Evolutionary conservation across 2,329 filamentous ascomycete genomes (phyloP).

Genomic region (Chalaropsis ovoidea): DNA sequence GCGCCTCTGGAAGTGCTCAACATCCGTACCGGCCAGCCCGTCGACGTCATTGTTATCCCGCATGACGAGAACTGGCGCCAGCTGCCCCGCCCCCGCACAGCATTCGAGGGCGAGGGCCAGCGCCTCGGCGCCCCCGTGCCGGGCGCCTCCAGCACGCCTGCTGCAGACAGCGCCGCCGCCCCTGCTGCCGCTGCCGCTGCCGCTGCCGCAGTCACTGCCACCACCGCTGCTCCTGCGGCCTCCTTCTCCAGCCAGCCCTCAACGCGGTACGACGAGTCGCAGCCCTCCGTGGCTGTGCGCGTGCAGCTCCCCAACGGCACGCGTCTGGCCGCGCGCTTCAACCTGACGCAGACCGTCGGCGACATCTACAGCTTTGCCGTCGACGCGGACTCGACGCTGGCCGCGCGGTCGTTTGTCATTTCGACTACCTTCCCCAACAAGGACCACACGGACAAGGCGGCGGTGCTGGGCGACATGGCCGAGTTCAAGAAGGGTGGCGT

Average conservation of each 20-base stretch:
- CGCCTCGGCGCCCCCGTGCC: slow-evolving; percentile 70
- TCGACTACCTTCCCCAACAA: slow-evolving; percentile 78
- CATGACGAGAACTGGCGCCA: slow-evolving; percentile 63
- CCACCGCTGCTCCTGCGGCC: slow-evolving; percentile 33
- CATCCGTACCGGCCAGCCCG: slow-evolving; percentile 61
- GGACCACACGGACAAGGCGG: slow-evolving; percentile 58
- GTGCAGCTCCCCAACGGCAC: slow-evolving; percentile 71
- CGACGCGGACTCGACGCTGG: slow-evolving; percentile 46
- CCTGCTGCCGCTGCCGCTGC: slow-evolving; percentile 30
- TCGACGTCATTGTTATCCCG: slow-evolving; percentile 69
- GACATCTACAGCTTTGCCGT: slow-evolving; percentile 68
- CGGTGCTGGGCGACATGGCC: slow-evolving; percentile 48
- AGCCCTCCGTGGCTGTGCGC: slow-evolving; percentile 59
- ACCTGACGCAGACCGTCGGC: slow-evolving; percentile 64
- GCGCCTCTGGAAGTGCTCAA: slow-evolving; percentile 71
- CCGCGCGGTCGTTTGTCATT: slow-evolving; percentile 56
- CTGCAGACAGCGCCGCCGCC: slow-evolving; percentile 23
- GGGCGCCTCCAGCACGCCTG: slow-evolving; percentile 36
- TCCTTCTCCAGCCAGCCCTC: slow-evolving; percentile 27
- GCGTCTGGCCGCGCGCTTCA: slow-evolving; percentile 68
- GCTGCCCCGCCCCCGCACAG: slow-evolving; percentile 65
- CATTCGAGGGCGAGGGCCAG: slow-evolving; percentile 61
- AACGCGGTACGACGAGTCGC: slow-evolving; percentile 49
- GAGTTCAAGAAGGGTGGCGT: slow-evolving; percentile 59
- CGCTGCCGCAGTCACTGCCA: too few relatives aligned